Base-by-base conservation (phyloP, 345 rosid genomes). In the Eucalyptus cloeziana region DNA sequence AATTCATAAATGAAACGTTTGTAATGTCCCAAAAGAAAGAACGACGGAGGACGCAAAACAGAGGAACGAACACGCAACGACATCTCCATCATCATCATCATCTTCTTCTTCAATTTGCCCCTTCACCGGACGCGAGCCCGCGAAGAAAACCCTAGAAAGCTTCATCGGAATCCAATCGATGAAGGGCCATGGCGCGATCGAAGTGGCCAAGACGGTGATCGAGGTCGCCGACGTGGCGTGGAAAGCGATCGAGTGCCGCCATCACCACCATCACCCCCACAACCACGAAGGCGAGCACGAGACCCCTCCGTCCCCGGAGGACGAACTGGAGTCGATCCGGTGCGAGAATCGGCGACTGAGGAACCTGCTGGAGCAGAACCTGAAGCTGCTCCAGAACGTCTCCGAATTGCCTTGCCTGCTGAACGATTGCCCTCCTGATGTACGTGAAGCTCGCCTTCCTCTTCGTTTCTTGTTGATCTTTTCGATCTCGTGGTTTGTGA, bases 211-310 rank as follows among this genome's bases (percentile, higher is more conserved):
- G 94, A 97, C 99, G 90, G 98, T 96, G 49, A 85, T 97, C 37
- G 99, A 97, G 90, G 99, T 97, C n/a, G 99, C 99, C 8, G 99
- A 97, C 91, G 96, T 96, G 76, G 98, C 99, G 1, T 96, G 97
- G 98, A 92, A 92, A 44, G 98, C 99, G 85, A 89, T 94, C 89
- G 98, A 96, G 91, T 86, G 91, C 86, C 90, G 90, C 86, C 97
- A 96, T 49, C 95, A 94, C 92, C 93, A 90, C 88, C 96, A 94
- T 67, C 91, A 86, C 43, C 92, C 90, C 88, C 92, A 89, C 89
- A 64, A 64, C 49, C 88, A 88, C 87, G 87, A 76, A 21, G 27
- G 88, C 43, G 89, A 79, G 15, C 90, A 56, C 51, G 64, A 45
- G 44, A 91, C 60, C 43, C 87, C 91, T 58, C 64, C 88, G 37